phyloP scores from a whole-genome alignment of 2,329 filamentous ascomycete species.

The Periconia sp. region DNA sequence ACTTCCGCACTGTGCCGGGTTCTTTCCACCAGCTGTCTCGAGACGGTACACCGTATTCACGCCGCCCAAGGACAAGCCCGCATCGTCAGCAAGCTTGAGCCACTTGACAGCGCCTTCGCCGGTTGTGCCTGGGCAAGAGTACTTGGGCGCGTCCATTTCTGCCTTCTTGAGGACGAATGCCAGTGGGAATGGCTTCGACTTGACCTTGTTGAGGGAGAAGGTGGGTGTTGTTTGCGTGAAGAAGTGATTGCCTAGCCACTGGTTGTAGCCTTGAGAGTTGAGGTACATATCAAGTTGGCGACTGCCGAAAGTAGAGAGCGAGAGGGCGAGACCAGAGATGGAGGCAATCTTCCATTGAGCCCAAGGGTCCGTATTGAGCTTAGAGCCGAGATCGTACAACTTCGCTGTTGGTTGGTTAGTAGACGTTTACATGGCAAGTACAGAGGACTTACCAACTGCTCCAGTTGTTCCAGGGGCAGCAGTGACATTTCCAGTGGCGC shows the following conservation, averaged over 20 bases:
- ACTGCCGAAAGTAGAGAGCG: slow-evolving; percentile 24
- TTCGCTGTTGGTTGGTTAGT: slow-evolving; percentile 32
- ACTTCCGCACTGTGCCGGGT: slow-evolving; percentile 48
- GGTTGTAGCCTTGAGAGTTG: slow-evolving; percentile 33
- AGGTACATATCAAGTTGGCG: slow-evolving; percentile 33
- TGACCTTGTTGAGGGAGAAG: slow-evolving; percentile 60
- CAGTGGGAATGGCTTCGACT: slow-evolving; percentile 51
- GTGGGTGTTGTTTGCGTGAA: slow-evolving; percentile 64
- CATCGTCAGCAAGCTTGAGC: slow-evolving; percentile 53
- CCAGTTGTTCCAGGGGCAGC: slow-evolving; percentile 39
- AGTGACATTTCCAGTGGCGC: slow-evolving; percentile 33
- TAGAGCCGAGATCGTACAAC: slow-evolving; percentile 43
- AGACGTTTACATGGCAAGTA: not conserved
- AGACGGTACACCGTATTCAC: slow-evolving; percentile 55
- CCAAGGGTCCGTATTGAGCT: slow-evolving; percentile 33
- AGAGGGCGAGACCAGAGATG: slow-evolving; percentile 42
- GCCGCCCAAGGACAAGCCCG: slow-evolving; percentile 44
- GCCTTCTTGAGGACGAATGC: slow-evolving; percentile 54
- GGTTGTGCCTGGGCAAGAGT: slow-evolving; percentile 45
- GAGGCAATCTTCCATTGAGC: slow-evolving; percentile 40
- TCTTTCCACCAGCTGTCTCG: slow-evolving; percentile 55
- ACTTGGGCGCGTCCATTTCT: slow-evolving; percentile 58
- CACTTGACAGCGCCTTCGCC: slow-evolving; percentile 52
- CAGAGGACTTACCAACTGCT: slow-evolving; percentile 34
- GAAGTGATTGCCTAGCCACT: slow-evolving; percentile 69